These are phyloP conservation scores for Fusarium sp. DNA, from an alignment of 2,329 filamentous ascomycete species.

Conservation along the genomic window DNA sequence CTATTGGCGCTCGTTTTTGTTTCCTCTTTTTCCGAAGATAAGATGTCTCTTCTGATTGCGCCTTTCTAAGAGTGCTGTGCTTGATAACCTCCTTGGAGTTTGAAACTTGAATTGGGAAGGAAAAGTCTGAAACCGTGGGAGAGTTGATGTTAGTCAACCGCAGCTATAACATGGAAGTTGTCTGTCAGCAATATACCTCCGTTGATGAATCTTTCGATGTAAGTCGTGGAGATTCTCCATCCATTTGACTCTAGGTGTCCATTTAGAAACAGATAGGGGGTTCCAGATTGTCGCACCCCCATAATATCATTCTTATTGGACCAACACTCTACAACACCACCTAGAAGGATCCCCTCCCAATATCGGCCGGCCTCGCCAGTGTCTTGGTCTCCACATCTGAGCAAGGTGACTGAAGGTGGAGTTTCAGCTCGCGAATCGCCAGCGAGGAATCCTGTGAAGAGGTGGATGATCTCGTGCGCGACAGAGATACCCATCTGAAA, in stretches of 20 bases:
- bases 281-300: background rate
- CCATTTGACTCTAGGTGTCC: background rate
- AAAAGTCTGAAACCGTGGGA: no score
- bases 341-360: background rate
- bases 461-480: no score
- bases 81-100: background rate
- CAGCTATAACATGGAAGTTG: no score
- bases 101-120: background rate
- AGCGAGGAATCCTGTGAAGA: conserved; percentile 1
- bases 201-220: background rate
- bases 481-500: no score
- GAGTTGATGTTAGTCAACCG: no score
- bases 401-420: background rate
- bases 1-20: no score
- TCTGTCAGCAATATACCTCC: no score
- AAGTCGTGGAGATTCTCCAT: background rate
- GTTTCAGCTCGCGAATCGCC: background rate
- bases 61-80: background rate
- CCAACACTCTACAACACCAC: background rate
- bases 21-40: no score
- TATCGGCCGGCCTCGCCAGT: conserved; percentile 4
- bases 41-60: no score
- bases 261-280: background rate
- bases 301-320: background rate
- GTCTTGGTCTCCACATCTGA: background rate